Base-by-base conservation (phyloP, 495 filamentous ascomycete genomes). In the Daldinia decipiens region DNA sequence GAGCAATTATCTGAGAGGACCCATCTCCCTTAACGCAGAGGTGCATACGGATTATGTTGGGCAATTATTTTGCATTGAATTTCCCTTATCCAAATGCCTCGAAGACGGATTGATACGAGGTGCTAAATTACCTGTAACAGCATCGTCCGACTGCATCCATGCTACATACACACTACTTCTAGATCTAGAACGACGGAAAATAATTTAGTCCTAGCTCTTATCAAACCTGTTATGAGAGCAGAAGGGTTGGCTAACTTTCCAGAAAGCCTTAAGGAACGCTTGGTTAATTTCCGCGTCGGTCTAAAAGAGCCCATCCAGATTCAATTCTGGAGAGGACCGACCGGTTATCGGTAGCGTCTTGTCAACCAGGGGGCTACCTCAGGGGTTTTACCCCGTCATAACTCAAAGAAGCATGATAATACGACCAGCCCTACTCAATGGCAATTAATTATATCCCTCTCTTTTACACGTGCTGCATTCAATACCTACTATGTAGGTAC, bases 291-390 rank as follows among this genome's bases (percentile, higher is more conserved):
- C 65, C 60, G 64, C 19, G 39, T 45, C 4, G 40, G 58, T n/a
- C 15, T 39, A 68, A 55, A 32, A 61, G 61, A 65, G 32, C 70
- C 70, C 68, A 73, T 73, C 61, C 40, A 58, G 57, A 73, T 61
- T 61, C 60, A 50, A 73, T 57, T 39, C 56, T 62, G n/a, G 60
- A 64, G 54, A 40, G 51, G 53, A 47, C 59, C 58, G 45, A 53
- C 29, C 66, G 59, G 59, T 21, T 68, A 54, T 63, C 66, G 66
- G 65, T 61, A 34, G 64, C 50, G 45, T 31, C 19, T 40, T 67
- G 54, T 59, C 55, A 55, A 27, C 32, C 55, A 19, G 67, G 59
- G 62, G 63, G 45, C 47, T 29, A 8, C 36, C 29, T 66, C 38
- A 47, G 63, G 66, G 60, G 67, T 24, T 57, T 38, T 27, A 36